Base-by-base conservation (phyloP, 2,329 filamentous ascomycete species). In the Endoconidiophora polonica region DNA sequence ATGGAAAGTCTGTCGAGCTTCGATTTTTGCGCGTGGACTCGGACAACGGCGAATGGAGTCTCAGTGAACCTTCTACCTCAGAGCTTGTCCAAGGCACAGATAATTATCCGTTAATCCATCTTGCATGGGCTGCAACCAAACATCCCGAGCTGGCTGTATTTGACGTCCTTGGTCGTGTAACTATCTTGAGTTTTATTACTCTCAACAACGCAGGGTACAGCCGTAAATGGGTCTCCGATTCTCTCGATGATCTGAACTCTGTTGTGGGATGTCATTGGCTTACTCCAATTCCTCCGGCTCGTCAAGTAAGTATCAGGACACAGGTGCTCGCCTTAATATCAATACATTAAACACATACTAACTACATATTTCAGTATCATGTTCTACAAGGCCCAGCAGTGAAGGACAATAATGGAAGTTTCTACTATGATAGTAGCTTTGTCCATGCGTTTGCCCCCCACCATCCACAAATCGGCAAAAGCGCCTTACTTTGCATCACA, bases 231-330 rank as follows among this genome's bases (percentile, higher is more conserved):
- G 72, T 79, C 22, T 63, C 69, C n/a, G 86, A 90, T 59, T 65
- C 74, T 2, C 68, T 80, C 48, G 83, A 87, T 58, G 86, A 94
- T 60, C 69, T 85, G 37, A 78, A 83, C 56, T 76, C 80, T 46
- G 70, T 94, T 4, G 85, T 93, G 5, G 91, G 90, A 3, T 75
- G 86, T 61, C 83, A 86, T 64, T 98, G 91, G 91, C 69, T 96
- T 49, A 68, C 72, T n/a, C 69, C 79, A 22, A 67, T 73, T 24
- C 69, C 73, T 3, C 59, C 60, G n/a, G 61, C 61, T 57, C 63
- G 66, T 57, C 64, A 69, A 59, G 66, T 66, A 56, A 45, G 57
- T 48, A 22, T 9, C 40, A 23, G 22, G 18, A 44, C 22, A 29
- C 22, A 16, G 29, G 29, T 9, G 12, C 9, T 3, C n/a, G 10